Evolutionary conservation across 2,329 filamentous ascomycete genomes (phyloP).

Genomic region (Botryotinia convoluta): DNA sequence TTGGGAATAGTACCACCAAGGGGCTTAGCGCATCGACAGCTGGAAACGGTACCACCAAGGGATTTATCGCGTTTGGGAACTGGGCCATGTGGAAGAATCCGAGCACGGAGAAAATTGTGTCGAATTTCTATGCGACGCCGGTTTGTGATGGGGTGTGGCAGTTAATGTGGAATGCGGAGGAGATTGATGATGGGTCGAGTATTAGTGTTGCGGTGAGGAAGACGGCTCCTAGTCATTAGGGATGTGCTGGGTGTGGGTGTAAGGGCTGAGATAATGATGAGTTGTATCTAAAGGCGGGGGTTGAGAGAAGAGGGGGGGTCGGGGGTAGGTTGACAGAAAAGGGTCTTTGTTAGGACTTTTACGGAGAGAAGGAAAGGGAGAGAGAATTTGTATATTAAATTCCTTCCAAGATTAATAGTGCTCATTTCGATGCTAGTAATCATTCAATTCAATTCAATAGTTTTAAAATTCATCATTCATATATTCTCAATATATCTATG

Average conservation of each 20-base stretch:
- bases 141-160: not conserved
- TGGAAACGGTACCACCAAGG: not conserved
- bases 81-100: constrained; percentile 11
- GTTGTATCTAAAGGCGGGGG: not conserved
- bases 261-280: not conserved
- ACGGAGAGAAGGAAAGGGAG: not conserved
- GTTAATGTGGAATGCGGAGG: constrained; percentile 14
- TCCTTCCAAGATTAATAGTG: not conserved
- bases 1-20: not conserved
- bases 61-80: constrained; percentile 3
- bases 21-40: not conserved
- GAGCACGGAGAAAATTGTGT: not conserved
- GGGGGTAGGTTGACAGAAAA: not conserved
- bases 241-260: not conserved
- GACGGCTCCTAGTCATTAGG: constrained; percentile 1
- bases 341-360: not conserved
- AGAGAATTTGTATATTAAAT: not conserved
- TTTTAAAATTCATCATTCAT: not conserved
- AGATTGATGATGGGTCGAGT: constrained; percentile 9
- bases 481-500: not conserved
- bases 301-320: not conserved
- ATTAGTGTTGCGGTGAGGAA: constrained; percentile 8
- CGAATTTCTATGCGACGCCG: constrained; percentile 12
- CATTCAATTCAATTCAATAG: not conserved
- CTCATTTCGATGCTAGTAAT: not conserved